Evolutionary conservation across 768 basidiomycete genomes (phyloP).

Genomic region (Boletus fagicola): DNA sequence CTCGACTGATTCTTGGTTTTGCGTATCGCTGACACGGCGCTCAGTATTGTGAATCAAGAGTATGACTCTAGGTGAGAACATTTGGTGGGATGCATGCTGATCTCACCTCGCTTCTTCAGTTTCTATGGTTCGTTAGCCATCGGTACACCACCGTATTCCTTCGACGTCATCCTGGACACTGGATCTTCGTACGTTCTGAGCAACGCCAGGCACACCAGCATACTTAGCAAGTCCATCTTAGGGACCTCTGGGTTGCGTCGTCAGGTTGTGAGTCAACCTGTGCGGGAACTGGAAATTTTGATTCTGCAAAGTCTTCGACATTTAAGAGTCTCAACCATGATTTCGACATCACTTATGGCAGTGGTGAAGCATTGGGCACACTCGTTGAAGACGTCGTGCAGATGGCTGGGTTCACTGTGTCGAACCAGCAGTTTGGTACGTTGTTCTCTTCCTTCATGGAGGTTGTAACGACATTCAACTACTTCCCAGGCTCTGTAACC

Average conservation of each 20-base stretch:
- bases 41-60: slow-evolving; percentile 61
- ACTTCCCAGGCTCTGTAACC: slow-evolving; percentile 37
- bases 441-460: slow-evolving; percentile 1
- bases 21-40: slow-evolving; percentile 1
- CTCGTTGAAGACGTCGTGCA: slow-evolving; percentile 63
- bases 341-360: slow-evolving; percentile 46
- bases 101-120: slow-evolving; percentile 12
- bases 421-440: slow-evolving; percentile 55
- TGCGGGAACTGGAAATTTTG: slow-evolving; percentile 34
- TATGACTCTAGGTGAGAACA: slow-evolving; percentile 54
- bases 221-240: slow-evolving; percentile 25
- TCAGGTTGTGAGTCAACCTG: slow-evolving; percentile 31
- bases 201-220: not conserved
- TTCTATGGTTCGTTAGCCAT: slow-evolving; percentile 38
- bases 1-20: not conserved
- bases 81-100: not conserved
- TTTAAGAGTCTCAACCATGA: slow-evolving; percentile 33
- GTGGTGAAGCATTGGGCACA: slow-evolving; percentile 44
- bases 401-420: slow-evolving; percentile 64
- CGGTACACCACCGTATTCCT: slow-evolving; percentile 46
- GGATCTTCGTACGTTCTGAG: slow-evolving; percentile 37
- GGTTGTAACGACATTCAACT: slow-evolving; percentile 18
- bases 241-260: slow-evolving; percentile 52
- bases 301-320: slow-evolving; percentile 34
- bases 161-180: slow-evolving; percentile 53